Conservation (phyloP, 2,329 filamentous ascomycete genomes). For the Thelonectria olida region DNA sequence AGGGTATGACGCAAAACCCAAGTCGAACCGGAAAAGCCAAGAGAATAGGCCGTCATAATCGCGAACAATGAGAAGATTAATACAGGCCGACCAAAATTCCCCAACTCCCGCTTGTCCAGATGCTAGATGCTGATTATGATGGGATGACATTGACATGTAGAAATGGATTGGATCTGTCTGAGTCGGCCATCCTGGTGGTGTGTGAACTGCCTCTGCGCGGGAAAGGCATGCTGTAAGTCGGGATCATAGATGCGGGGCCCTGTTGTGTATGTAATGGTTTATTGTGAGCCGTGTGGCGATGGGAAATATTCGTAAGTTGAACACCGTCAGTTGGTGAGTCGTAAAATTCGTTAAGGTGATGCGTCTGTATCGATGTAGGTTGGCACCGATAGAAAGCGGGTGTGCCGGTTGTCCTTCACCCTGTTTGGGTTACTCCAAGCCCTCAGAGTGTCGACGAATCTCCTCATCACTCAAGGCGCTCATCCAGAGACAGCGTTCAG, state of each 20-base stretch:
- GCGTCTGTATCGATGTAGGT: slow-evolving; percentile 9
- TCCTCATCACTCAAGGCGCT: slow-evolving; percentile 80
- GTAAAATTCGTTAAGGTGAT: slow-evolving; percentile 19
- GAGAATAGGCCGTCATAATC: slow-evolving; percentile 21
- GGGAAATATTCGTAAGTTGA: slow-evolving; percentile 15
- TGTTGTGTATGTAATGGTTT: slow-evolving; percentile 3
- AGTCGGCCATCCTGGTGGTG: not conserved
- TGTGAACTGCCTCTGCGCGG: not conserved
- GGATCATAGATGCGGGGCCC: slow-evolving; percentile 2
- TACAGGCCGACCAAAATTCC: slow-evolving; percentile 24
- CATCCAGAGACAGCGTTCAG: slow-evolving; percentile 87
- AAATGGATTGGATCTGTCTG: slow-evolving; percentile 6
- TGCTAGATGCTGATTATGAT: slow-evolving; percentile 30
- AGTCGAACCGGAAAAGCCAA: slow-evolving; percentile 18
- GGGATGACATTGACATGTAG: slow-evolving; percentile 15
- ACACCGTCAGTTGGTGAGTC: slow-evolving; percentile 13
- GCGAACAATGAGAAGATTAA: slow-evolving; percentile 6
- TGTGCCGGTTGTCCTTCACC: not conserved
- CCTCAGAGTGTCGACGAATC: slow-evolving; percentile 66
- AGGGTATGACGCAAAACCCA: slow-evolving; percentile 32
- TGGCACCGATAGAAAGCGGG: slow-evolving; percentile 1
- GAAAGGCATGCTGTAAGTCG: slow-evolving; percentile 8
- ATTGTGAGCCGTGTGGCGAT: slow-evolving; percentile 7
- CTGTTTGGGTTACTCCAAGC: slow-evolving; percentile 50
- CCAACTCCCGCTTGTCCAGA: slow-evolving; percentile 41